phyloP scores from a whole-genome alignment of 257 asterid genomes.

The Rauvolfia tetraphylla region DNA sequence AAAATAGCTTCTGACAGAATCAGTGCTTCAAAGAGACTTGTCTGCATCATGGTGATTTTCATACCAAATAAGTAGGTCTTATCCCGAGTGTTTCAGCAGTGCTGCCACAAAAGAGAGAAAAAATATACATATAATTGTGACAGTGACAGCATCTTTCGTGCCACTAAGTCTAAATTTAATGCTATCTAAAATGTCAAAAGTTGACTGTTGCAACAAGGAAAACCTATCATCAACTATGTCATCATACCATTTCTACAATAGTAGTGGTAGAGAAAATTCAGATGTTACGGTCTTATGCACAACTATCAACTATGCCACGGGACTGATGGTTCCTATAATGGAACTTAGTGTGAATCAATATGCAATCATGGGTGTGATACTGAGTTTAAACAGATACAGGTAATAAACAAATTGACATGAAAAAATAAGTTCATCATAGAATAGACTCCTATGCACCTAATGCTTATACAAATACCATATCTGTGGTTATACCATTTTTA shows the following conservation, averaged over 20 bases:
- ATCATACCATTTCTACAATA: not conserved
- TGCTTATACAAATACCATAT: not conserved
- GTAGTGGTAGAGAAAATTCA: not conserved
- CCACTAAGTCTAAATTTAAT: no score
- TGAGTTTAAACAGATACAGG: not conserved
- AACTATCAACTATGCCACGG: no score
- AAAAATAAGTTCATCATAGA: not conserved
- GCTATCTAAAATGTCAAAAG: not conserved
- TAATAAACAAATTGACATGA: not conserved
- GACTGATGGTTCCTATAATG: no score
- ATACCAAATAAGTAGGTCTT: not conserved
- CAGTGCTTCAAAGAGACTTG: not conserved
- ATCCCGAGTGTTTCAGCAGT: no score
- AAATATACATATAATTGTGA: no score
- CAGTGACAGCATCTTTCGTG: no score
- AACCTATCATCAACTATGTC: not conserved
- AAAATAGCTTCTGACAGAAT: not conserved
- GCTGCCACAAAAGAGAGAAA: no score
- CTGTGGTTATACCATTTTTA: not conserved
- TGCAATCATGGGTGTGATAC: no score
- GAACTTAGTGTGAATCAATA: no score
- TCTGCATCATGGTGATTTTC: not conserved
- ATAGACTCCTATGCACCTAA: not conserved
- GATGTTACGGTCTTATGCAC: no score
- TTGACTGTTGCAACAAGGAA: not conserved